Conservation (phyloP, 768 basidiomycete genomes). For the Mycena rebaudengoi region DNA sequence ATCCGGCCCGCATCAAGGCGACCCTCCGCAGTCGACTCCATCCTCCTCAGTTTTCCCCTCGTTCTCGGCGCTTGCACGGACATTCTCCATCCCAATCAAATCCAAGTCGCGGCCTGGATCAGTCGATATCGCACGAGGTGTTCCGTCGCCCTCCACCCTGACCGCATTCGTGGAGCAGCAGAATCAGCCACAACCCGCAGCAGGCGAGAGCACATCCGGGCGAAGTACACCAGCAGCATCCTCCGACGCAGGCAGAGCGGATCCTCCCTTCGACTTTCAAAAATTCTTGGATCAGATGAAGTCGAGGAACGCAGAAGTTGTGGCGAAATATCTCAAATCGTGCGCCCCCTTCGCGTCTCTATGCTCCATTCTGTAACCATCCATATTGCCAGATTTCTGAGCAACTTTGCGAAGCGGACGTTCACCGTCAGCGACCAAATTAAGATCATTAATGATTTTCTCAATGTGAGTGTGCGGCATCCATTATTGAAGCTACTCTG, state of each 20-base stretch:
- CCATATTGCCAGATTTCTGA: constrained; percentile 73
- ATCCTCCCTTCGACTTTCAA: constrained; percentile 87
- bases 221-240: constrained; percentile 23
- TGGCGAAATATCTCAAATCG: constrained; percentile 96
- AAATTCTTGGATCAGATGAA: constrained; percentile 96
- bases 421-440: constrained; percentile 94
- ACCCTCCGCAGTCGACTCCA: constrained; percentile 31
- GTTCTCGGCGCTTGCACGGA: constrained; percentile 71
- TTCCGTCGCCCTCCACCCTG: constrained; percentile 64
- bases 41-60: constrained; percentile 64
- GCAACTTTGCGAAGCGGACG: constrained; percentile 91
- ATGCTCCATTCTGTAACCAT: constrained; percentile 5
- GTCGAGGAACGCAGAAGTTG: constrained; percentile 84
- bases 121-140: constrained; percentile 64
- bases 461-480: constrained; percentile 63
- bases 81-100: constrained; percentile 64
- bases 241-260: constrained; percentile 42
- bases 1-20: constrained; percentile 34
- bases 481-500: constrained; percentile 6
- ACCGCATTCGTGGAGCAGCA: constrained; percentile 65
- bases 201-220: constrained; percentile 24
- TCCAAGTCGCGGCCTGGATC: constrained; percentile 66
- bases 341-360: constrained; percentile 49
- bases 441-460: constrained; percentile 94
- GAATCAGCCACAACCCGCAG: constrained; percentile 31